phyloP scores from a whole-genome alignment of 2,329 filamentous ascomycete species.

The Grosmannia serpens region DNA sequence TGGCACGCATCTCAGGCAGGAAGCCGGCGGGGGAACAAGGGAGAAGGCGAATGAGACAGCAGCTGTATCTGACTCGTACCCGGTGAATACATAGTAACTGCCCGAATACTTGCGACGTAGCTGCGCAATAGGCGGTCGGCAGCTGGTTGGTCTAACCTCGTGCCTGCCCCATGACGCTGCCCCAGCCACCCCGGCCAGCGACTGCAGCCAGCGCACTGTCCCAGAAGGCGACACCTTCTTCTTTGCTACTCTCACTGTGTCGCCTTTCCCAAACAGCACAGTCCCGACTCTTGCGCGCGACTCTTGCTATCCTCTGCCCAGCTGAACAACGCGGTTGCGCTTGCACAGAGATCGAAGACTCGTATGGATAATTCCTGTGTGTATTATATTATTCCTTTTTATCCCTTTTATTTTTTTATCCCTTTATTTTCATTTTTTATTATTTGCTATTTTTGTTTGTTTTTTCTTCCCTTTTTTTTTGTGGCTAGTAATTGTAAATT shows the following conservation, averaged over 20 bases:
- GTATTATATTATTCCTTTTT: background rate
- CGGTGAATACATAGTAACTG: background rate
- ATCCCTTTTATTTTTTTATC: background rate
- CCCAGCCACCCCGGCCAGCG: background rate
- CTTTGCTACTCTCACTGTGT: background rate
- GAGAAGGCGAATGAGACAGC: background rate
- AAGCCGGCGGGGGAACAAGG: background rate
- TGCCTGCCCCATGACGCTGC: background rate
- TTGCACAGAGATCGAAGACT: background rate
- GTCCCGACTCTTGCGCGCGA: too few relatives aligned
- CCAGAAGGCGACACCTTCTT: background rate
- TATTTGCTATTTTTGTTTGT: constrained; percentile 1
- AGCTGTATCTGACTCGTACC: too few relatives aligned
- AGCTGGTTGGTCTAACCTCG: background rate
- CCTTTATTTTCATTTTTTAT: background rate
- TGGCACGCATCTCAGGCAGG: background rate
- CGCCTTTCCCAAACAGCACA: background rate
- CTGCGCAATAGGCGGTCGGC: background rate
- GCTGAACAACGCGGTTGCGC: background rate
- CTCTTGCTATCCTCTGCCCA: too few relatives aligned
- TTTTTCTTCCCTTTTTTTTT: background rate
- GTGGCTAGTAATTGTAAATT: background rate
- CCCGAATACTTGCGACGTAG: background rate
- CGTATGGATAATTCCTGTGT: too few relatives aligned
- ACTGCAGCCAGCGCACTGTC: background rate